Evolutionary conservation across 164 flowering plant genomes (phyloP).

Genomic region (Aristolochia contorta): DNA sequence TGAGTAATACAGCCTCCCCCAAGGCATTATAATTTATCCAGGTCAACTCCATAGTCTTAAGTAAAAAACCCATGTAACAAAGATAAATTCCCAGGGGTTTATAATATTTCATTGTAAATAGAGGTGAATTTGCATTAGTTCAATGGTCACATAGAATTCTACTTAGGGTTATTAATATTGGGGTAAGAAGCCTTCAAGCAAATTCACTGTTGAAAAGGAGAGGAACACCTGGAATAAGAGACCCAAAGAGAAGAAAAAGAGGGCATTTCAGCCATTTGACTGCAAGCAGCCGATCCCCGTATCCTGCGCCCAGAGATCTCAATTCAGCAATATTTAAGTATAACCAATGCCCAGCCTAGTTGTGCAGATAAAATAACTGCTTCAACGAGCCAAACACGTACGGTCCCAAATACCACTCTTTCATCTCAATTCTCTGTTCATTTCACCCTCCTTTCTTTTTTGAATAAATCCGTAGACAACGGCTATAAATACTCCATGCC

Average conservation of each 20-base stretch:
- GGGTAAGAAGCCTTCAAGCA: no score
- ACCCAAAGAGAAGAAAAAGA: not conserved
- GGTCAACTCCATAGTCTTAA: no score
- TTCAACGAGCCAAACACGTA: constrained; percentile 6
- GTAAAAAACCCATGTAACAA: no score
- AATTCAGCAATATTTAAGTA: not conserved
- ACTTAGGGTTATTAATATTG: no score
- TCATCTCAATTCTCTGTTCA: constrained; percentile 2
- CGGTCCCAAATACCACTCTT: not conserved
- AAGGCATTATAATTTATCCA: no score
- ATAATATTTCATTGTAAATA: no score
- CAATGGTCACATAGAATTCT: no score
- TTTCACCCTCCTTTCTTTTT: not conserved
- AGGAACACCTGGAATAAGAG: no score
- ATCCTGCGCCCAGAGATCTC: not conserved
- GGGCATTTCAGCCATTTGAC: constrained; percentile 1
- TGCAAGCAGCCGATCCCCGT: not conserved
- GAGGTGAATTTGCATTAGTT: no score
- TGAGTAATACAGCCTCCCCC: no score
- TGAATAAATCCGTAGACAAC: constrained; percentile 43
- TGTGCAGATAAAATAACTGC: constrained; percentile 1
- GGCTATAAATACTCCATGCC: constrained; percentile 39
- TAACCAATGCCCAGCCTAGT: not conserved
- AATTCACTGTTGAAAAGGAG: no score
- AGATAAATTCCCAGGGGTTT: no score